Base-by-base conservation (phyloP, 306 rosid genomes). In the Inga laurina region DNA sequence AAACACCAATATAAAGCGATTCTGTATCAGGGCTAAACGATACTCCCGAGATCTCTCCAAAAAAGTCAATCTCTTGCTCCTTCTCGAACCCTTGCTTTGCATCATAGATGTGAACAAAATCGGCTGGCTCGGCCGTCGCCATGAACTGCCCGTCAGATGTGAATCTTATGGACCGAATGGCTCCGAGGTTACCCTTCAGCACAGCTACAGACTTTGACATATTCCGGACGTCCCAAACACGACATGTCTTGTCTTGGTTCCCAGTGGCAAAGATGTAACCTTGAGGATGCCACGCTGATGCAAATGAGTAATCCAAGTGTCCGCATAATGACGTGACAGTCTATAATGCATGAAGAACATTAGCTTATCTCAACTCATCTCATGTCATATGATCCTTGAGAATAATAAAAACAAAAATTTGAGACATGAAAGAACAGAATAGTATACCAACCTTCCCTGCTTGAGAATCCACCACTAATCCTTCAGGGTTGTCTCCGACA, bases 1-100 rank as follows among this genome's bases (percentile, higher is more conserved):
- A 91, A 10, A 90, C 92, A 61, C 97, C 97, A 1, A 93, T 57
- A 67, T 88, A 93, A 61, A 93, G 97, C 0, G 97, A 90, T 76
- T 93, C 94, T 0, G 94, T 89, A 88, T 93, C 94, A 2, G 96
- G 97, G 89, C 97, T 93, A 85, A 93, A 91, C 10, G 97, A 91
- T 46, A 91, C 72, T 34, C 90, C 92, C 21, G 92, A 87, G 79
- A 91, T 84, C 86, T 91, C 94, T 16, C 94, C 94, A 56, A 91
- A 91, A 78, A 91, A 91, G 71, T 89, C 94, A 1, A 91, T 82
- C 82, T 89, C 92, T 75, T 91, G 94, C 82, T 91, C 94, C 81
- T 82, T 86, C 62, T 89, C 88, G 2, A 86, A 91, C 73, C 92
- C 90, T 18, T 76, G 83, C 70, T 86, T 91, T 74, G 79, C 91